Evolutionary conservation across 2,329 filamentous ascomycete species (phyloP), one percentile per base, ranked within the genome.

Genomic region (Alternaria triticina): DNA sequence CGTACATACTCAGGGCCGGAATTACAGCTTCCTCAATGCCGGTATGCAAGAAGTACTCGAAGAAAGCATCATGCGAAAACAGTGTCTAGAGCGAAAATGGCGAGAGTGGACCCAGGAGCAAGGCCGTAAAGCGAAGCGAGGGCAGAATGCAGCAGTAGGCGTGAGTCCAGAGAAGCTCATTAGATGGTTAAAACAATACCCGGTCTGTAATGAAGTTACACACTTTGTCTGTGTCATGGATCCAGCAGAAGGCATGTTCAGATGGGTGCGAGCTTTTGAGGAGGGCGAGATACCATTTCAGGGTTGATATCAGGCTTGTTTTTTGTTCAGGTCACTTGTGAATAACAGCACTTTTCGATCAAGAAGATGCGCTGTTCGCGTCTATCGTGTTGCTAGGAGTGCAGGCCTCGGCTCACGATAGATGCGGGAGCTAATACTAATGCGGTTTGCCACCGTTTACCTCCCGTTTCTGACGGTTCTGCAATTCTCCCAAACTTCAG

Each of bases 141-240:
- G 33, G 22, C 57, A 55, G 1, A 11, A 27, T 6, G 40, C 59
- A 13, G 61, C 58, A 17, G 43, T 12, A 5, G 81, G 52, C 62
- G 69, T 73, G 47, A 77, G 62, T 28, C 75, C 69, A 62, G 73
- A 76, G 10, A 77, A 82, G 28, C 69, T 88, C 4, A 76, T 82
- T 3, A 68, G 76, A 11, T 87, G 87, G 86, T 77, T 88, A 9
- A 77, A 79, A 22, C 77, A 77, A 13, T 86, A 83, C 62, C 87
- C 87, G 0, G 85, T 86, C 4, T 83, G 83, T 15, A 89, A 89
- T 69, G 84, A 87, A 59, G 81, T 79, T 36, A 89, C 86, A 3
- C 87, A 90, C 75, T 90, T 86, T 74, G 83, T 83, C 5, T 82
- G 83, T 20, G 76, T 90, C 27, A 84, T 90, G 83, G 87, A 89